Conservation (phyloP, 192 early-diverging fungal genomes). For the Linnemannia zychae region DNA sequence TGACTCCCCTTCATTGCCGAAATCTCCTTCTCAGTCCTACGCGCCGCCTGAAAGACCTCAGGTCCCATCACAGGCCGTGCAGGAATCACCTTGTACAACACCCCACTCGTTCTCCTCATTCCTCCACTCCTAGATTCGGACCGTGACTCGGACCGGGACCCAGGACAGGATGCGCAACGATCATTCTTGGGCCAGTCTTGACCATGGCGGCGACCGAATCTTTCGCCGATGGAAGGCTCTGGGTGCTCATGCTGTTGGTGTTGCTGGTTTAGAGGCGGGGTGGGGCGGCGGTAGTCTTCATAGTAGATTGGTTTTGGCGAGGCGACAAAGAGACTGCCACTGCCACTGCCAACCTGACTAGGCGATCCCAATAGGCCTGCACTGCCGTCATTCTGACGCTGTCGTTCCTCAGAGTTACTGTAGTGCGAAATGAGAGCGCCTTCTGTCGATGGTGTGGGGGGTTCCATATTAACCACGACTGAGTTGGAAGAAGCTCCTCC, state of each 20-base stretch:
- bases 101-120: slow-evolving; percentile 12
- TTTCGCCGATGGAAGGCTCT: slow-evolving; percentile 39
- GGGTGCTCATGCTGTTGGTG: slow-evolving; percentile 20
- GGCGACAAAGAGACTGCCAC: background rate
- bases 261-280: background rate
- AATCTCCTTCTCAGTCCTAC: slow-evolving; percentile 35
- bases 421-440: background rate
- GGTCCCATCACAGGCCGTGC: slow-evolving; percentile 16
- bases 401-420: background rate
- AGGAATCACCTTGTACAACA: slow-evolving; percentile 29
- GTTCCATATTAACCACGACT: slow-evolving; percentile 16
- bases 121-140: slow-evolving; percentile 23
- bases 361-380: background rate
- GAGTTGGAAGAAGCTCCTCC: background rate
- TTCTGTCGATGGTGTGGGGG: slow-evolving; percentile 8
- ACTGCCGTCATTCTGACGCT: background rate
- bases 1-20: slow-evolving; percentile 1
- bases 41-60: slow-evolving; percentile 26
- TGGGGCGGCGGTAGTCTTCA: background rate
- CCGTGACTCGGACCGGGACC: slow-evolving; percentile 12
- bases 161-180: slow-evolving; percentile 16
- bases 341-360: background rate
- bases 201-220: slow-evolving; percentile 48
- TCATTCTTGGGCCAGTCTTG: slow-evolving; percentile 34
- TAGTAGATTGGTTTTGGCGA: slow-evolving; percentile 20